phyloP scores from a whole-genome alignment of 139 green algal species.

The Tetraselmis striata region DNA sequence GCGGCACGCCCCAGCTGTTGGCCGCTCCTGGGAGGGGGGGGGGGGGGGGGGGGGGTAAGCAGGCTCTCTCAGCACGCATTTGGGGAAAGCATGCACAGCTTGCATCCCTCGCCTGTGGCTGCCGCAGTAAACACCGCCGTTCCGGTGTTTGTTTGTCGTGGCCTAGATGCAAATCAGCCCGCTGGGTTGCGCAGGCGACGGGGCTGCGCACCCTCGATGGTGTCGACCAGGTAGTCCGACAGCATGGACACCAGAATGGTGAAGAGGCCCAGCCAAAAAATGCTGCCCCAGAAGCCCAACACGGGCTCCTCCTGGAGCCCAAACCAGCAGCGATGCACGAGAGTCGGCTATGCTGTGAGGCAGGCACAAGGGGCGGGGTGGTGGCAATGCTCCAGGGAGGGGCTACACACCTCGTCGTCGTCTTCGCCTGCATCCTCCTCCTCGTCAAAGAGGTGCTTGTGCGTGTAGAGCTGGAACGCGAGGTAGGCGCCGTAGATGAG shows the following conservation, averaged over 20 bases:
- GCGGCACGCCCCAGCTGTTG: constrained; percentile 26
- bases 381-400: too few species aligned
- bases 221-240: constrained; percentile 56
- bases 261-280: constrained; percentile 62
- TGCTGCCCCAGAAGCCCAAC: constrained; percentile 38
- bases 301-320: constrained; percentile 32
- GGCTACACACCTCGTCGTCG: constrained; percentile 4
- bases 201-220: constrained; percentile 35
- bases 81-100: background rate
- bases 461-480: constrained; percentile 62
- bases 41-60: too few species aligned
- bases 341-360: too few species aligned
- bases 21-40: too few species aligned
- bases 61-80: too few species aligned
- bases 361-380: too few species aligned
- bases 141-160: background rate
- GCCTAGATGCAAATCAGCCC: background rate
- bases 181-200: too few species aligned
- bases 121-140: too few species aligned
- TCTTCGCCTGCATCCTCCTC: constrained; percentile 22
- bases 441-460: constrained; percentile 40
- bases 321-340: too few species aligned
- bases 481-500: constrained; percentile 59
- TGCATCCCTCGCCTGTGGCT: too few species aligned
- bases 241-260: constrained; percentile 68